phyloP scores from a whole-genome alignment of 2,329 filamentous ascomycete species.

The Ophiostoma quercus region DNA sequence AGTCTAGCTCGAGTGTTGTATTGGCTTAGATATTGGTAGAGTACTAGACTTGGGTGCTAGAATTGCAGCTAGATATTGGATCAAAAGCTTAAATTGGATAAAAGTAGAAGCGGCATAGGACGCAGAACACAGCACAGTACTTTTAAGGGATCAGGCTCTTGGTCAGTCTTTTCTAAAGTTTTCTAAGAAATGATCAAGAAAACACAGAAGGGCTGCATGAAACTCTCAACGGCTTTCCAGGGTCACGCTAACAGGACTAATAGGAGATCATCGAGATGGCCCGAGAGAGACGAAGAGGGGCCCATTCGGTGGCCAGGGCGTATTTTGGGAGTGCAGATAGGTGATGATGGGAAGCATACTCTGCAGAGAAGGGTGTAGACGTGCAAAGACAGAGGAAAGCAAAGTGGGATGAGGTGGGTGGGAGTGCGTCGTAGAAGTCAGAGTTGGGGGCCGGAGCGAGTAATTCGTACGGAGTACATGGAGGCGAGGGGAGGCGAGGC shows the following conservation, averaged over 20 bases:
- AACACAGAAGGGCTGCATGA: background rate
- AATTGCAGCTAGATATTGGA: background rate
- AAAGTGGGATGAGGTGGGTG: constrained; percentile 1
- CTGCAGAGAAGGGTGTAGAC: too few relatives aligned
- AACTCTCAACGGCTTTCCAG: constrained; percentile 1
- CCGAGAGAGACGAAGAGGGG: constrained; percentile 9
- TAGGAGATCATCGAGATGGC: constrained; percentile 11
- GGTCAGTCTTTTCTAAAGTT: background rate
- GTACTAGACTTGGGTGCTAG: background rate
- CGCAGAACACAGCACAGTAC: too few relatives aligned
- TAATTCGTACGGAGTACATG: background rate
- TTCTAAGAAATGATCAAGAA: background rate
- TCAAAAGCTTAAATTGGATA: background rate
- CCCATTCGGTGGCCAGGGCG: background rate
- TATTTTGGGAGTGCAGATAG: background rate
- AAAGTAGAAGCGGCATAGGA: background rate
- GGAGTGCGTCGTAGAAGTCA: background rate
- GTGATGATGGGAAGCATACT: background rate
- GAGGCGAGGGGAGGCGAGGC: background rate
- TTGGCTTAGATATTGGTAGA: background rate
- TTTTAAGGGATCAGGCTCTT: too few relatives aligned
- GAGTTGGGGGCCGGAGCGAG: background rate
- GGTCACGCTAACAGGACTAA: constrained; percentile 8
- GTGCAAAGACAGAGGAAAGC: background rate
- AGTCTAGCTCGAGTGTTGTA: background rate